Evolutionary conservation across 1,139 yeast genomes (phyloP).

Genomic region (Nematodospora anomalae): DNA sequence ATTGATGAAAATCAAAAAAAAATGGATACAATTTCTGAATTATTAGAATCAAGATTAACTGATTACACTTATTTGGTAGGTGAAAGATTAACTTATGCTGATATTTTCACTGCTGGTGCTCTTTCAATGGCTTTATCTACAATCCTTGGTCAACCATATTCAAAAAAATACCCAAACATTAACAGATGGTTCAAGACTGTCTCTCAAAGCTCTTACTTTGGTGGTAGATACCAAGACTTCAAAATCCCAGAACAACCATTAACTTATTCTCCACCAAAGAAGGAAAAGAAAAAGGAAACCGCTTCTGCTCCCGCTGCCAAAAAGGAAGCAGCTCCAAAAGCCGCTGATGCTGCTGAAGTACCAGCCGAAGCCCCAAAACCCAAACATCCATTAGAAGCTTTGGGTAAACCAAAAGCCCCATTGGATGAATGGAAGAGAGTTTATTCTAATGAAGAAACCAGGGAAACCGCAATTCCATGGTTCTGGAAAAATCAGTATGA

Average conservation of each 20-base stretch:
- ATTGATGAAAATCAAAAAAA: conserved; percentile 55
- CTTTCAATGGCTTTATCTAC: conserved; percentile 62
- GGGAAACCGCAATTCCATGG: conserved; percentile 93
- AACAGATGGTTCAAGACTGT: conserved; percentile 87
- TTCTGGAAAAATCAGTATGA: conserved; percentile 92
- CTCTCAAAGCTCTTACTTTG: conserved; percentile 54
- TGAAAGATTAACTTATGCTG: conserved; percentile 87
- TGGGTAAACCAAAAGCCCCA: conserved; percentile 70
- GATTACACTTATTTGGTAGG: conserved; percentile 87
- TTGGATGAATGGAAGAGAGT: conserved; percentile 95
- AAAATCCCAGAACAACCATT: conserved; percentile 64
- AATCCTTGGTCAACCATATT: conserved; percentile 76
- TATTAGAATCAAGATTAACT: conserved; percentile 65
- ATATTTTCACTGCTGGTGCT: conserved; percentile 62
- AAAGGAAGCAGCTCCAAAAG: conserved; percentile 26
- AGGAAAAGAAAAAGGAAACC: conserved; percentile 56
- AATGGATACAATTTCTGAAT: conserved; percentile 39
- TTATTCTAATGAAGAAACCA: conserved; percentile 96
- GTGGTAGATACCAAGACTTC: conserved; percentile 40
- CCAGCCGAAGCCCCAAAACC: conserved; percentile 60
- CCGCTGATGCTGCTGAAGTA: conserved; percentile 46
- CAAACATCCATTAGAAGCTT: conserved; percentile 86
- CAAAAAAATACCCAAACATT: conserved; percentile 67
- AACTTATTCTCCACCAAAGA: conserved; percentile 75
- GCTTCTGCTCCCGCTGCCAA: conserved; percentile 20